Evolutionary conservation across 2,329 filamentous ascomycete species (phyloP).

Genomic region (Colletotrichum orchidophilum): DNA sequence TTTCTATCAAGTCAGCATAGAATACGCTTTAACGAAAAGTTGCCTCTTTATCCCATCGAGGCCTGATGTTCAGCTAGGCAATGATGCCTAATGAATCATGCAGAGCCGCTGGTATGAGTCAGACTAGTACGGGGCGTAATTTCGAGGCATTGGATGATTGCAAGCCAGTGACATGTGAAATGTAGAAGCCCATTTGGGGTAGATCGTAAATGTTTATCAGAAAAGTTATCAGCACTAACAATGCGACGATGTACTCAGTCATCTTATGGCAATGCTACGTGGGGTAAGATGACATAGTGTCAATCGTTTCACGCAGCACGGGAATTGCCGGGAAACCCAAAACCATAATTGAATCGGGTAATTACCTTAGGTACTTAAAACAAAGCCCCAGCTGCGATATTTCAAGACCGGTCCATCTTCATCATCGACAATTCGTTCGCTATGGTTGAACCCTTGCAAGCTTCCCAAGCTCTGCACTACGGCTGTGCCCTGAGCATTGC

Average conservation of each 20-base stretch:
- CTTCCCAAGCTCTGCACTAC: constrained; percentile 8
- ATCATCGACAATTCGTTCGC: neutral
- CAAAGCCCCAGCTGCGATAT: neutral
- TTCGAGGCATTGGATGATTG: neutral
- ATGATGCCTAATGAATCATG: neutral
- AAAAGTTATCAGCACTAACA: neutral
- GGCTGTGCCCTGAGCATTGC: neutral
- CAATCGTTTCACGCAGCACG: neutral
- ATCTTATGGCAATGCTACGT: neutral
- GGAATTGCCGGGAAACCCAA: neutral
- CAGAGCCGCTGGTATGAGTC: neutral
- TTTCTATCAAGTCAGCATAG: too few relatives aligned
- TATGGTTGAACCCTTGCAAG: neutral
- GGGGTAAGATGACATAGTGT: neutral
- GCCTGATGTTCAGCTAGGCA: neutral
- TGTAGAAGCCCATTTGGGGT: neutral
- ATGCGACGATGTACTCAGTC: neutral
- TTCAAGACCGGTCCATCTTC: too few relatives aligned
- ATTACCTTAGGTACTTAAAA: neutral
- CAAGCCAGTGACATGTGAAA: neutral
- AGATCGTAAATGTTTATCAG: constrained; percentile 5
- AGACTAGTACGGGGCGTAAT: neutral
- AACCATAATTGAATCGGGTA: accelerated
- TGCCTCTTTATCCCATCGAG: neutral
- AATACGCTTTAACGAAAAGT: too few relatives aligned